Evolutionary conservation across 2,329 filamentous ascomycete species (phyloP).

Genomic region (Alternaria rosae): DNA sequence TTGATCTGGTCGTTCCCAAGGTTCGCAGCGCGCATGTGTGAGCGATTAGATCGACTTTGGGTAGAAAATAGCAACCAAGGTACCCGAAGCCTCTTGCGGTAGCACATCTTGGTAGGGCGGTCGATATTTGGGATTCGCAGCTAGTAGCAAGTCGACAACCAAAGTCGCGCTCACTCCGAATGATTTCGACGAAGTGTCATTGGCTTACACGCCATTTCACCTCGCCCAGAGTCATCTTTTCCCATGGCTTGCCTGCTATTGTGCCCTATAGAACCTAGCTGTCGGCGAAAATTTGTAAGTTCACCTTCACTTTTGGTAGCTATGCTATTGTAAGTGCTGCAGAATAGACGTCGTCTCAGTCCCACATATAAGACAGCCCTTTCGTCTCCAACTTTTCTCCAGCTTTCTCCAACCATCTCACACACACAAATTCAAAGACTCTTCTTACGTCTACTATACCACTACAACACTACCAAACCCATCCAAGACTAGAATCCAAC

Average conservation of each 20-base stretch:
- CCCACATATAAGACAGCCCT: neutral
- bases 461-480: rapidly evolving
- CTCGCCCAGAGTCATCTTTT: neutral
- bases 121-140: neutral
- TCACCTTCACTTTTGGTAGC: neutral
- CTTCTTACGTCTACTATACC: neutral
- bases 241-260: neutral
- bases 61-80: neutral
- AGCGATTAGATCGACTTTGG: rapidly evolving
- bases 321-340: neutral
- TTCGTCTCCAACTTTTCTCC: neutral
- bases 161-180: neutral
- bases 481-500: neutral
- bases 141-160: neutral
- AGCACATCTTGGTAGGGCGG: neutral
- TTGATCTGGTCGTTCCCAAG: neutral
- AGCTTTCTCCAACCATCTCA: neutral
- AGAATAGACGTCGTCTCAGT: neutral
- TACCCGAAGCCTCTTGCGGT: neutral
- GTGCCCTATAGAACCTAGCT: neutral
- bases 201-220: neutral
- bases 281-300: neutral
- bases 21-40: neutral
- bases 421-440: rapidly evolving
- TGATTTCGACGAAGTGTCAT: neutral